These are phyloP conservation scores for Calocybe gangraenosa DNA, from an alignment of 768 basidiomycete genomes.

Conservation along the genomic window DNA sequence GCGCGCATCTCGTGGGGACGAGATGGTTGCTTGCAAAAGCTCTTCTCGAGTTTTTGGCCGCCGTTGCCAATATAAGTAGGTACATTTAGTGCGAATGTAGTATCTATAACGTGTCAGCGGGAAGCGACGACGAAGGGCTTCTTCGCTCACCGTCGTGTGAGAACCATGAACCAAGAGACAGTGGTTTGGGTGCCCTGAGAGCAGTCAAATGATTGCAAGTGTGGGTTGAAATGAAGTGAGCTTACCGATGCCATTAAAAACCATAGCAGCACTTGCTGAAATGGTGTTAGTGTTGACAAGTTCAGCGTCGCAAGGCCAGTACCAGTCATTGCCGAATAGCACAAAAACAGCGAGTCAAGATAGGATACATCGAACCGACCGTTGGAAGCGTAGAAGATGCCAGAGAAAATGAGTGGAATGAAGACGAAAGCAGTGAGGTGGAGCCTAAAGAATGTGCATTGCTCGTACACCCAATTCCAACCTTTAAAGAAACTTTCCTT, in stretches of 20 bases:
- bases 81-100: conserved; percentile 40
- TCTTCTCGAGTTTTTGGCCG: conserved; percentile 7
- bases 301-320: conserved; percentile 46
- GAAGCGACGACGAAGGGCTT: not conserved
- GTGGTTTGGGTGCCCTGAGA: conserved; percentile 41
- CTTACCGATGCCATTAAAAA: conserved; percentile 48
- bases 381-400: conserved; percentile 64
- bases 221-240: not conserved
- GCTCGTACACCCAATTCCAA: conserved; percentile 10
- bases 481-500: not conserved
- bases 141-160: conserved; percentile 47
- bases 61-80: conserved; percentile 29
- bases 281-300: conserved; percentile 41
- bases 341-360: conserved; percentile 58
- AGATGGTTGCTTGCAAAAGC: conserved; percentile 19
- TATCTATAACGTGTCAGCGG: conserved; percentile 22
- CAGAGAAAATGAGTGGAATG: conserved; percentile 55
- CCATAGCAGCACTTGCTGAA: conserved; percentile 49
- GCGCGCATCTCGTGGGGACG: conserved; percentile 19
- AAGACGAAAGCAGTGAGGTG: conserved; percentile 49
- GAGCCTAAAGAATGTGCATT: conserved; percentile 49
- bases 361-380: conserved; percentile 46
- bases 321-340: conserved; percentile 54
- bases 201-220: not conserved
- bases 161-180: conserved; percentile 64